Percentiles rank a stretch among this genome's conserved stretches.
These are phyloP conservation scores for Phylloporus sp. DNA, from an alignment of 768 basidiomycete species.

Conservation along the genomic window DNA sequence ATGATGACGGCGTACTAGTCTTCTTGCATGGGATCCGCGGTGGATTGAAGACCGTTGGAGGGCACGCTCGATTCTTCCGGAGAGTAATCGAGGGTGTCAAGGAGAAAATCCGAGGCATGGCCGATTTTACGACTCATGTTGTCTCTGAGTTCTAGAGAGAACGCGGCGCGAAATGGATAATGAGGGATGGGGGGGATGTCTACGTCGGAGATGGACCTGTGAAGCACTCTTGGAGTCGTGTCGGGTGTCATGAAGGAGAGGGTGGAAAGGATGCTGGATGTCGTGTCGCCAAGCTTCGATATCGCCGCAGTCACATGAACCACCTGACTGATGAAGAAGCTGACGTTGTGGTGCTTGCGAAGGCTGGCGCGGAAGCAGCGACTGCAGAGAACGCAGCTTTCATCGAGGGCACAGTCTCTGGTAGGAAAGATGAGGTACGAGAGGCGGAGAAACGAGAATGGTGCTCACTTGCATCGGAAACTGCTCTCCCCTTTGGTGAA, in stretches of 20 bases:
- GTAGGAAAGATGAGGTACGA: neutral
- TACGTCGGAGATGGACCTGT: slow-evolving; percentile 37
- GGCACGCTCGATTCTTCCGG: slow-evolving; percentile 72
- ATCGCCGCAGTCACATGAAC: slow-evolving; percentile 95
- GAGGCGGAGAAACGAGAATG: neutral
- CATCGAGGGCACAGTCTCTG: slow-evolving; percentile 89
- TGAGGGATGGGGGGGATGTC: slow-evolving; percentile 58
- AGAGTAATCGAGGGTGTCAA: slow-evolving; percentile 77
- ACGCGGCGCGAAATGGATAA: slow-evolving; percentile 50
- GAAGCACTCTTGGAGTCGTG: slow-evolving; percentile 39
- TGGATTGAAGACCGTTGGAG: slow-evolving; percentile 59
- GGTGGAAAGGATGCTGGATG: slow-evolving; percentile 71
- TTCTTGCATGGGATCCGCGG: slow-evolving; percentile 72
- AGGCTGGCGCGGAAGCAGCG: slow-evolving; percentile 86
- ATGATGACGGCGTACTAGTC: slow-evolving; percentile 79
- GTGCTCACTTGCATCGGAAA: slow-evolving; percentile 85
- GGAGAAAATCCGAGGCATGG: slow-evolving; percentile 75
- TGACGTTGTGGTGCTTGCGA: slow-evolving; percentile 84
- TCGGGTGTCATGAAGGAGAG: slow-evolving; percentile 38
- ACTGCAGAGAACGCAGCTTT: slow-evolving; percentile 86
- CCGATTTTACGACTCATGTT: slow-evolving; percentile 68
- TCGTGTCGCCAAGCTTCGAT: slow-evolving; percentile 75
- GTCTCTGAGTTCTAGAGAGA: slow-evolving; percentile 66
- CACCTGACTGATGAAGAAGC: slow-evolving; percentile 89
- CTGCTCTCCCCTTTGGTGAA: slow-evolving; percentile 90